Conservation (phyloP, 2,329 filamentous ascomycete genomes). For the Alternaria sp. region DNA sequence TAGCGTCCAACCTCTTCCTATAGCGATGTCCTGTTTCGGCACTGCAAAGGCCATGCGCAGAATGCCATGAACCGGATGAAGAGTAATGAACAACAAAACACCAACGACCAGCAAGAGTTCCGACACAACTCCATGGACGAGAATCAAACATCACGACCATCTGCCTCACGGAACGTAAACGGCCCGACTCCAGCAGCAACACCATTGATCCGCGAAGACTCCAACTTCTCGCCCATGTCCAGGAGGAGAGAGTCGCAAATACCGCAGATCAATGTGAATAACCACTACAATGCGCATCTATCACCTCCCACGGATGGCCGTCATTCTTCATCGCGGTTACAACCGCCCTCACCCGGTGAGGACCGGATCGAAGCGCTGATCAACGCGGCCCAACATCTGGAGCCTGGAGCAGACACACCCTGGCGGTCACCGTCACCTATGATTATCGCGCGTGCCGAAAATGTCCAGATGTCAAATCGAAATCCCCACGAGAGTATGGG, state of each 20-base stretch:
- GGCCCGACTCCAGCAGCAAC: constrained; percentile 27
- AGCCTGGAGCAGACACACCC: constrained; percentile 39
- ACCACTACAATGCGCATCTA: constrained; percentile 21
- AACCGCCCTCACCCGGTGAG: constrained; percentile 37
- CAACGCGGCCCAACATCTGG: constrained; percentile 47
- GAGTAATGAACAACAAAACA: constrained; percentile 35
- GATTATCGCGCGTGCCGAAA: constrained; percentile 33
- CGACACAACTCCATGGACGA: constrained; percentile 20
- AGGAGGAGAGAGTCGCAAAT: constrained; percentile 33
- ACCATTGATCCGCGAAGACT: constrained; percentile 31
- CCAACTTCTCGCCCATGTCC: constrained; percentile 33
- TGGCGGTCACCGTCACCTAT: constrained; percentile 45
- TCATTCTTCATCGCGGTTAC: constrained; percentile 17
- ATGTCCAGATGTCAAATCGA: constrained; percentile 30
- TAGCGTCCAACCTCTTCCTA: constrained; percentile 24
- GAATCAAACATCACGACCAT: constrained; percentile 22
- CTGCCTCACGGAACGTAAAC: constrained; percentile 21
- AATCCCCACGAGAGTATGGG: constrained; percentile 41
- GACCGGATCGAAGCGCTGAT: constrained; percentile 47
- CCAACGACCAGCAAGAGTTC: constrained; percentile 31
- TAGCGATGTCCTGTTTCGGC: constrained; percentile 59
- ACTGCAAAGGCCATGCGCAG: constrained; percentile 59
- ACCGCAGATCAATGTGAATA: constrained; percentile 27
- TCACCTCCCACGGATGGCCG: constrained; percentile 18
- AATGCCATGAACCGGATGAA: constrained; percentile 47